Evolutionary conservation across 306 rosid genomes (phyloP), one percentile per base, ranked within the genome.

Genomic region (Vigna angularis): DNA sequence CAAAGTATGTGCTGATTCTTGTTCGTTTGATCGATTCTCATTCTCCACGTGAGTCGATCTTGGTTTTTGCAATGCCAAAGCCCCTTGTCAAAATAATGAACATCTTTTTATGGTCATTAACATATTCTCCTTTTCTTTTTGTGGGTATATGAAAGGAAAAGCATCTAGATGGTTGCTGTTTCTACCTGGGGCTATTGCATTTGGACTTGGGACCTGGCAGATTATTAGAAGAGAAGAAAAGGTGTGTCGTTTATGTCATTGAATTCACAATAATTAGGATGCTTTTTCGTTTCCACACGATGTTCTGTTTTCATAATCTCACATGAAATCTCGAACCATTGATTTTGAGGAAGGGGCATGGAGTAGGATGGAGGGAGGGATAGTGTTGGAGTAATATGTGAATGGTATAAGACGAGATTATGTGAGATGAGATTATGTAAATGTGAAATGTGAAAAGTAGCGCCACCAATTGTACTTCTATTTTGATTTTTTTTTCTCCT

Each of bases 171-270:
- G 85, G 96, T 79, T 91, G 63, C 80, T 95, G 49, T 95, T 93
- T 81, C 82, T 95, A 48, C 99, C 99, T 66, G 97, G 99, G 49
- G 99, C 93, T 57, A 85, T 93, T 59, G 81, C 94, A 51, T 93
- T 95, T 91, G 99, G 98, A 30, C 98, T 95, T 77, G 99, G 99
- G 15, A 95, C 94, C 61, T 95, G 99, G 98, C 97, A 95, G 87
- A 81, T 95, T 77, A 55, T 91, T 62, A 91, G 99, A 85, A 89
- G 98, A 88, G 87, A 91, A 75, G 97, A 95, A 0, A 95, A 95
- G 96, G 99, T 14, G 72, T 15, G 16, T 56, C n/a, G 0, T 18
- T 36, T 65, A 50, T 72, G 45, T 32, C 63, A 78, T 55, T 74
- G 17, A 57, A 30, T 64, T 82, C 55, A 55, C 70, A 15, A 44